These are phyloP conservation scores for Moricandia arvensis DNA, from an alignment of 345 rosid species.

Conservation along the genomic window DNA sequence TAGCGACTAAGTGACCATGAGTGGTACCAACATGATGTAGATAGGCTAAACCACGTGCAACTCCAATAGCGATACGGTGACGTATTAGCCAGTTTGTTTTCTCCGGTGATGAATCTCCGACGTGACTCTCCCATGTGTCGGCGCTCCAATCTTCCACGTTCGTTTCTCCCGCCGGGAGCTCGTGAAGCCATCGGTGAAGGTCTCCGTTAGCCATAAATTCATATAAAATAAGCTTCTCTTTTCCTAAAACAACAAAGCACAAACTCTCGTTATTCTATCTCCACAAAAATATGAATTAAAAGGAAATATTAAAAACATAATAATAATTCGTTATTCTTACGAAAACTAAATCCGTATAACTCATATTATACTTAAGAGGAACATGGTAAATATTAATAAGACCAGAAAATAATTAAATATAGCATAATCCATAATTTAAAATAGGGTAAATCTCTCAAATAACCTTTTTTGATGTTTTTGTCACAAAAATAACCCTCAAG, in stretches of 20 bases:
- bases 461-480: too few species aligned
- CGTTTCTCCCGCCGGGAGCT: slow-evolving; percentile 74
- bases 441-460: too few species aligned
- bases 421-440: not conserved
- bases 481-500: too few species aligned
- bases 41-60: slow-evolving; percentile 91
- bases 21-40: slow-evolving; percentile 83
- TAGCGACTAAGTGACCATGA: slow-evolving; percentile 78
- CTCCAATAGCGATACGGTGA: slow-evolving; percentile 78
- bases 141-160: slow-evolving; percentile 94
- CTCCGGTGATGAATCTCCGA: slow-evolving; percentile 43
- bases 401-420: not conserved
- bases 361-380: not conserved
- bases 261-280: slow-evolving; percentile 10
- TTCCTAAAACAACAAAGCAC: slow-evolving; percentile 39
- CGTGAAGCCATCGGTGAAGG: slow-evolving; percentile 88
- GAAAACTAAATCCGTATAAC: not conserved
- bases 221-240: slow-evolving; percentile 73
- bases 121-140: slow-evolving; percentile 84
- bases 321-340: not conserved
- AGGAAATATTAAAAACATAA: not conserved
- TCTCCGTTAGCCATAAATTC: slow-evolving; percentile 92
- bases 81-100: slow-evolving; percentile 74
- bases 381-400: not conserved
- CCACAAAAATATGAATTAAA: too few species aligned